A percentile compares a stretch with the other conserved stretches of the same genome.
Conservation (phyloP, 331 rosid genomes). For the Ulmus americana region DNA sequence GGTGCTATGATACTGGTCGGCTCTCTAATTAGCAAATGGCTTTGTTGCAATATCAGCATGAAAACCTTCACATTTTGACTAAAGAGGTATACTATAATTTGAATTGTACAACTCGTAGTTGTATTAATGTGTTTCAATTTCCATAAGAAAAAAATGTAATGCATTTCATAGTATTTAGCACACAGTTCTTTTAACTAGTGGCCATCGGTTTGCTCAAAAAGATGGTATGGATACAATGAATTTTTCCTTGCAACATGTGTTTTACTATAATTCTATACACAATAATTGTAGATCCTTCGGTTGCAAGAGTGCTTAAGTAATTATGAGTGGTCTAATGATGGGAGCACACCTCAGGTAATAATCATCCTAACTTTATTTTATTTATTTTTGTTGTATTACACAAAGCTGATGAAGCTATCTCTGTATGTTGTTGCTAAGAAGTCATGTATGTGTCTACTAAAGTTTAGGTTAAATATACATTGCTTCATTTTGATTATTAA, state of each 20-base stretch:
- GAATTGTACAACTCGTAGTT: slow-evolving; percentile 23
- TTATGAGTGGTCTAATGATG: slow-evolving; percentile 79
- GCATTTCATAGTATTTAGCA: not conserved
- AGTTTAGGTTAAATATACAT: too few relatives aligned
- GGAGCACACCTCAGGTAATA: slow-evolving; percentile 92
- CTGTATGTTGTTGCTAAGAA: not conserved
- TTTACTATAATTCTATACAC: not conserved
- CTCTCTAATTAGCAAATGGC: slow-evolving; percentile 99
- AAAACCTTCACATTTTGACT: slow-evolving; percentile 93
- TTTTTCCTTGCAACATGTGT: not conserved
- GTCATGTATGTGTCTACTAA: not conserved
- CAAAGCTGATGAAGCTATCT: not conserved
- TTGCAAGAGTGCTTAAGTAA: slow-evolving; percentile 87
- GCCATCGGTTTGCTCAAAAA: not conserved
- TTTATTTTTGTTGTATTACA: not conserved
- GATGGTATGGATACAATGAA: not conserved
- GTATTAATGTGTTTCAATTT: not conserved
- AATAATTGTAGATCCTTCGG: slow-evolving; percentile 65
- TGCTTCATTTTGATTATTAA: too few relatives aligned
- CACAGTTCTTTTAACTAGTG: not conserved
- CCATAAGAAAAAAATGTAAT: not conserved
- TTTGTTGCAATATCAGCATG: slow-evolving; percentile 94
- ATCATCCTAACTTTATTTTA: slow-evolving; percentile 1
- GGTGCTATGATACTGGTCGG: slow-evolving; percentile 80
- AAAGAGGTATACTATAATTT: slow-evolving; percentile 65